These are phyloP conservation scores for Epichloe festucae DNA, from an alignment of 2,329 filamentous ascomycete species.

Conservation along the genomic window DNA sequence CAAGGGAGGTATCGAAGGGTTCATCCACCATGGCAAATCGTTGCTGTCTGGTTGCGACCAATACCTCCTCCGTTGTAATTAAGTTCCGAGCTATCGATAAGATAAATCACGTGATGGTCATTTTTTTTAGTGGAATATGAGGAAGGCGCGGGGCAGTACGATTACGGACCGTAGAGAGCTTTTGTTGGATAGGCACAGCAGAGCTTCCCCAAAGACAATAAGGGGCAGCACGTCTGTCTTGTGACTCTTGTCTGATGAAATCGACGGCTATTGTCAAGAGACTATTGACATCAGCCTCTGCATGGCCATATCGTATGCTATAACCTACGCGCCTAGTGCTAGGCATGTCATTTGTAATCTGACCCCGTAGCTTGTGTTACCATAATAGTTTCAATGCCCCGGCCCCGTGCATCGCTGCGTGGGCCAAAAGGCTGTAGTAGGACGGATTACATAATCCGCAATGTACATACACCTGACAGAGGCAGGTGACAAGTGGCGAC, in stretches of 20 bases:
- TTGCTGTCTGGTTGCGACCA: not conserved
- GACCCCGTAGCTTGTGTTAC: not conserved
- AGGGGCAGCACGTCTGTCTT: not conserved
- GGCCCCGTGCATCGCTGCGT: not conserved
- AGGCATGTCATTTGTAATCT: not conserved
- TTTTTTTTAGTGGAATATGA: constrained; percentile 2
- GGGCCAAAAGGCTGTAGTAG: not conserved
- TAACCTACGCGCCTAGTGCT: not conserved
- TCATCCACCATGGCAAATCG: not conserved
- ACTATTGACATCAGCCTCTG: not conserved
- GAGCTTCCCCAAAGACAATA: no score
- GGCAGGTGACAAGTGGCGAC: no score
- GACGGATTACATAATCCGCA: no score
- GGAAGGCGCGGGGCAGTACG: constrained; percentile 1
- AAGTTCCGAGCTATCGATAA: constrained; percentile 4
- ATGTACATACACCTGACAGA: no score
- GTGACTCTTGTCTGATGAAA: not conserved
- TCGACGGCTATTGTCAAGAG: not conserved
- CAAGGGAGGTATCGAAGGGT: not conserved
- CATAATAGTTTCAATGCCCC: not conserved
- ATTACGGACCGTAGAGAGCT: not conserved
- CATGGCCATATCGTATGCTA: not conserved
- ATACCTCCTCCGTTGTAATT: not conserved
- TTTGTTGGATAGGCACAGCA: no score
- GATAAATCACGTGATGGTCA: not conserved